A percentile compares a stretch with the other conserved stretches of the same genome.
phyloP scores from a whole-genome alignment of 1,139 yeast species.

The Geotrichum cucujoidarum region DNA sequence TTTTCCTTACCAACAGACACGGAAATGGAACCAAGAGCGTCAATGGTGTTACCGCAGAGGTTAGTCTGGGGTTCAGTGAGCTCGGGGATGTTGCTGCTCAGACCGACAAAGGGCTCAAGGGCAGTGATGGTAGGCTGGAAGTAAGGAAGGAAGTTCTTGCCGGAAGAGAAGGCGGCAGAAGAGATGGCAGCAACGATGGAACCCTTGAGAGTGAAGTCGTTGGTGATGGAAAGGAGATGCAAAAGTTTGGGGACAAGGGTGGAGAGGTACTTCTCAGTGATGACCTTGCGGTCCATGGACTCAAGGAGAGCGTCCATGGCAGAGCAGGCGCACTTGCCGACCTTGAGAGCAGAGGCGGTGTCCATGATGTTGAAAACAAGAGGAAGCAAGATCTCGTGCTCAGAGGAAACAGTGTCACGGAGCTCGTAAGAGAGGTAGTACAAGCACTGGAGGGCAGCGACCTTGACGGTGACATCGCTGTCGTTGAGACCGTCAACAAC shows the following conservation, averaged over 20 bases:
- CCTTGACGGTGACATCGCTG: constrained; percentile 67
- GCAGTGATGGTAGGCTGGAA: constrained; percentile 74
- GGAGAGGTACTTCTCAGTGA: constrained; percentile 70
- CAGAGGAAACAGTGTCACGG: constrained; percentile 77
- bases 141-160: constrained; percentile 80
- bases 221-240: constrained; percentile 64
- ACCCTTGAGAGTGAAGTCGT: constrained; percentile 66
- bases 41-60: constrained; percentile 87
- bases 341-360: constrained; percentile 73
- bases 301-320: constrained; percentile 91
- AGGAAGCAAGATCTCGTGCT: constrained; percentile 78
- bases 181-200: constrained; percentile 95
- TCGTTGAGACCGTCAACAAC: constrained; percentile 75
- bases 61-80: constrained; percentile 36
- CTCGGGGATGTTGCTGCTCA: constrained; percentile 27
- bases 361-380: constrained; percentile 84
- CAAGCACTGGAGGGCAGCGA: constrained; percentile 81
- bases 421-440: constrained; percentile 76
- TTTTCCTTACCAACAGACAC: constrained; percentile 92
- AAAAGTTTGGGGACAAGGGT: constrained; percentile 87
- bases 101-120: constrained; percentile 76
- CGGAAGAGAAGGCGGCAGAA: constrained; percentile 93
- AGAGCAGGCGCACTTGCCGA: constrained; percentile 85
- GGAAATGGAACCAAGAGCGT: constrained; percentile 92
- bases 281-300: constrained; percentile 80